Evolutionary conservation across 805 yeast species (phyloP).

Genomic region (Barnettozyma populi): DNA sequence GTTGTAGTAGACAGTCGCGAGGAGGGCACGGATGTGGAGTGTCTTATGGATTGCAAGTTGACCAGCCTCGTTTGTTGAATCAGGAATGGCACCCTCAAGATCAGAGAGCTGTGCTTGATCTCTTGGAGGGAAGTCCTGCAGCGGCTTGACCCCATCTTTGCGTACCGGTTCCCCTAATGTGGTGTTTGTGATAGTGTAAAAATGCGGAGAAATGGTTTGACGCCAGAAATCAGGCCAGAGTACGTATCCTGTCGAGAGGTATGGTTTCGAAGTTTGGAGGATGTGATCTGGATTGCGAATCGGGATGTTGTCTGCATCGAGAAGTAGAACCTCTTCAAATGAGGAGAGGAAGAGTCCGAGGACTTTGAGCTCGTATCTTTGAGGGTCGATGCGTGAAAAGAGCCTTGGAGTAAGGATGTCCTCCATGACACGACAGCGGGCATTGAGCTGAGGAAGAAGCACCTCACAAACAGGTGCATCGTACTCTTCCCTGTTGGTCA

Average conservation of each 20-base stretch:
- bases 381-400: conserved; percentile 17
- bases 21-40: conserved; percentile 50
- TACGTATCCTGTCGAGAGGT: conserved; percentile 39
- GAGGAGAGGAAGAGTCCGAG: conserved; percentile 42
- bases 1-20: conserved; percentile 62
- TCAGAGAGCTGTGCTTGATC: conserved; percentile 43
- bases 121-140: conserved; percentile 38
- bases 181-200: conserved; percentile 46
- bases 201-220: conserved; percentile 58
- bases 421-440: conserved; percentile 37
- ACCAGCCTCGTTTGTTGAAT: conserved; percentile 71
- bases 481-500: conserved; percentile 36
- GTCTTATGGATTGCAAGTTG: conserved; percentile 59
- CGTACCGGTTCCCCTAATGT: conserved; percentile 35
- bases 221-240: conserved; percentile 72
- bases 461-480: conserved; percentile 39
- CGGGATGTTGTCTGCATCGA: conserved; percentile 45
- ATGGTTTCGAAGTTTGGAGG: conserved; percentile 38
- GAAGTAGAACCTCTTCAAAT: conserved; percentile 38
- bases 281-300: conserved; percentile 42
- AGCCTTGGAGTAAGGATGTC: conserved; percentile 29
- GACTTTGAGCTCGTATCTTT: conserved; percentile 25
- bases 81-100: conserved; percentile 59
- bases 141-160: conserved; percentile 29
- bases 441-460: conserved; percentile 35